Percentiles rank a stretch among this genome's conserved stretches.
Evolutionary conservation across 208 protist species (phyloP).

Genomic region (Jaenimonas drosophilae): DNA sequence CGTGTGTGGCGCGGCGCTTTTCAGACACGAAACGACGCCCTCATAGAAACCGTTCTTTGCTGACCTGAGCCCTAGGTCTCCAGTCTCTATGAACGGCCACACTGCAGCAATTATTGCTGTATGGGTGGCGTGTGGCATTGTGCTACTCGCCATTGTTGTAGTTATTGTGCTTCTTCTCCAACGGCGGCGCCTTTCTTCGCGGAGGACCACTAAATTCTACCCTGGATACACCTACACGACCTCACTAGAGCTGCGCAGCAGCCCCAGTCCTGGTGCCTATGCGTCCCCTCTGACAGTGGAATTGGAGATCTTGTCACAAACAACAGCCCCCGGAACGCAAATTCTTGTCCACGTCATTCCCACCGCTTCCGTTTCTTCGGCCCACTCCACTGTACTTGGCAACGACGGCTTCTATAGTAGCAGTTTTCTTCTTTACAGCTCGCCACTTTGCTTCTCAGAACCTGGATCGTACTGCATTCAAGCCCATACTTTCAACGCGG

Average conservation of each 20-base stretch:
- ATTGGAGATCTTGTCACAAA: slow-evolving; percentile 9
- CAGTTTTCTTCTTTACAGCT: slow-evolving; percentile 44
- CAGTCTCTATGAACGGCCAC: no score
- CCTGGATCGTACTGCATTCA: slow-evolving; percentile 47
- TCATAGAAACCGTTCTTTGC: no score
- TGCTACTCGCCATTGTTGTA: slow-evolving; percentile 30
- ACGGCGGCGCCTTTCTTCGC: slow-evolving; percentile 2
- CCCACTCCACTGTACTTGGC: slow-evolving; percentile 22
- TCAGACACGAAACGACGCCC: no score
- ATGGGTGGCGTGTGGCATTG: slow-evolving; percentile 32
- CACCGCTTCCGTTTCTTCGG: neutral
- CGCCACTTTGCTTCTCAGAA: slow-evolving; percentile 40
- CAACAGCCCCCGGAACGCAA: slow-evolving; percentile 18
- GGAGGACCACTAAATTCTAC: slow-evolving; percentile 1
- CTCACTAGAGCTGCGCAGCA: slow-evolving; percentile 9
- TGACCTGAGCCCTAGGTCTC: no score
- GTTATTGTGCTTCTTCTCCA: slow-evolving; percentile 21
- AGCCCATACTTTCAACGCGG: slow-evolving; percentile 52
- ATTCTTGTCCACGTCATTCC: slow-evolving; percentile 31
- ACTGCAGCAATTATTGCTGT: slow-evolving; percentile 31
- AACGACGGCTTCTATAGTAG: slow-evolving; percentile 37
- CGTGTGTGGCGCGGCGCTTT: no score
- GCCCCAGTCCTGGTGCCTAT: slow-evolving; percentile 15
- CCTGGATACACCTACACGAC: slow-evolving; percentile 12
- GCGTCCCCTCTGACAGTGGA: slow-evolving; percentile 13